These are phyloP conservation scores for Ceratocystis albifundus DNA, from an alignment of 2,329 filamentous ascomycete genomes.

Conservation along the genomic window DNA sequence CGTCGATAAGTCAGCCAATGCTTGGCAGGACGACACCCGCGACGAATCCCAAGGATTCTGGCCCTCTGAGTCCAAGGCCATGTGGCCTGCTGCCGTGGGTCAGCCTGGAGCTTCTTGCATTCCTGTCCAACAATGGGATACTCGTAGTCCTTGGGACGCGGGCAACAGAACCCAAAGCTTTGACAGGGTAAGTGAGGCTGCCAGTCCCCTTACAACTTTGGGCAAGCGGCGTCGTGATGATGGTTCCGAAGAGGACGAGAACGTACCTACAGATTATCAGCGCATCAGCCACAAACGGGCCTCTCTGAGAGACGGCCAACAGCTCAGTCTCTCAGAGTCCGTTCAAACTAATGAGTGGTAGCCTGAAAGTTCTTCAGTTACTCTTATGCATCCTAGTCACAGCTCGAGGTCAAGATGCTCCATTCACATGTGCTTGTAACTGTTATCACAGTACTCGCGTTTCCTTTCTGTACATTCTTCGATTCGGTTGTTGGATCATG, in stretches of 20 bases:
- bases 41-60: constrained; percentile 16
- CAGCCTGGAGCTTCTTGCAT: neutral
- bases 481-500: neutral
- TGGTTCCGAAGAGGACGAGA: constrained; percentile 14
- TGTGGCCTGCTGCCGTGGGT: constrained; percentile 14
- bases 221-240: constrained; percentile 22
- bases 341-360: constrained; percentile 13
- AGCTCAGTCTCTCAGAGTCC: neutral
- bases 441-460: neutral
- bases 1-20: constrained; percentile 13
- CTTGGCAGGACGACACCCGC: constrained; percentile 17
- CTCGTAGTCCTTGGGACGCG: constrained; percentile 19
- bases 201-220: constrained; percentile 14
- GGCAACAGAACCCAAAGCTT: constrained; percentile 15
- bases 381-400: neutral
- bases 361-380: neutral
- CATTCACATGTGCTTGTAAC: neutral
- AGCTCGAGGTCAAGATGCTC: neutral
- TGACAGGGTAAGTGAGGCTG: constrained; percentile 12
- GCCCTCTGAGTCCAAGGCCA: constrained; percentile 9
- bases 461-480: neutral
- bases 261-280: constrained; percentile 12
- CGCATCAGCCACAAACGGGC: constrained; percentile 14
- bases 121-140: constrained; percentile 6
- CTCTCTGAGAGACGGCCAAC: neutral